Evolutionary conservation across 371 early-diverging fungal genomes (phyloP), one percentile per base, ranked within the genome.

Genomic region (Smittium culicis): DNA sequence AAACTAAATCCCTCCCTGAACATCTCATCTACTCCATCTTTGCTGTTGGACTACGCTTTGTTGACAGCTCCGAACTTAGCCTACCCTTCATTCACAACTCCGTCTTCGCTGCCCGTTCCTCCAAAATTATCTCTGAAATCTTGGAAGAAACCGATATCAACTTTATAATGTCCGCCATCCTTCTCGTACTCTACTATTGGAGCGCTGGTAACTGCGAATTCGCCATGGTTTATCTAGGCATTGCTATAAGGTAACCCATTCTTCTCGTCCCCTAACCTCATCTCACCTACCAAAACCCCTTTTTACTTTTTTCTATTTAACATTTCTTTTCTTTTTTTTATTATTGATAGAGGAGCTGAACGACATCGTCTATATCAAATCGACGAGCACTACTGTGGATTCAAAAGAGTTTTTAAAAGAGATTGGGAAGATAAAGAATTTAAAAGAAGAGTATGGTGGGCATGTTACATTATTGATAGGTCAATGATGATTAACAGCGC

Each of bases 391-490:
- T 63, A 63, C n/a, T 63, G 63, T 33, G 63, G 63, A 2, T 63
- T 63, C 63, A 63, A 63, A 35, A 31, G 63, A 33, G 63, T 63
- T n/a, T 63, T 34, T 35, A 63, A 63, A 33, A n/a, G 24, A 8
- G 63, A 63, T 35, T 32, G 33, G 63, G 63, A 63, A n/a, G 63
- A 63, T 33, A 63, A 35, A 63, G 65, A 64, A 27, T 54, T 64
- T 34, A 64, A 35, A 45, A 75, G 77, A 28, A 73, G 77, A 14
- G 61, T 77, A 32, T 77, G 78, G 78, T 77, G 77, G 77, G 62
- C 66, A 30, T 74, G 72, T 17, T 77, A 77, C 58, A 61, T 64
- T 54, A 65, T 72, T 45, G 77, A 77, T 61, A 73, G 77, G 62
- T 72, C 70, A 0, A 76, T 77, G 34, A 72, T 77, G 20, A 70